These are phyloP conservation scores for Scenedesmus sp. DNA, from an alignment of 163 green algal genomes.

Conservation along the genomic window DNA sequence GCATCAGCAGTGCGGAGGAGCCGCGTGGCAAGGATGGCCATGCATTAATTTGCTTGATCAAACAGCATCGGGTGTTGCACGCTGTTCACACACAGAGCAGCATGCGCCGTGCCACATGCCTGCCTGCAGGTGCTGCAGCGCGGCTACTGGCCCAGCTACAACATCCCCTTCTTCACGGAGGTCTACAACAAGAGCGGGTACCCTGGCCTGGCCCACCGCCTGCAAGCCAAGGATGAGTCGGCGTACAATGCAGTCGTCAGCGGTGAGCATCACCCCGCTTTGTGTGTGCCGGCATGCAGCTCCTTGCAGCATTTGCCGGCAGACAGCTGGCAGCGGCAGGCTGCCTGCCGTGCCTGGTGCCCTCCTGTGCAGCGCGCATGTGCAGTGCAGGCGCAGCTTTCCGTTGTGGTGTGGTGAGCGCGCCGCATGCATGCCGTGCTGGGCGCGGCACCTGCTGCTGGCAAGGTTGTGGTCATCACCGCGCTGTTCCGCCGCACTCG, in stretches of 20 bases:
- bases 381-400: too few species aligned
- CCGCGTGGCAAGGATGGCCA: too few species aligned
- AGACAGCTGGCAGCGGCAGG: neutral
- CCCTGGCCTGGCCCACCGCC: neutral
- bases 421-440: neutral
- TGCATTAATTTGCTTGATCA: too few species aligned
- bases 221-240: neutral
- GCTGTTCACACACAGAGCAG: too few species aligned
- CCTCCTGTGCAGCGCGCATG: too few species aligned
- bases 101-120: neutral
- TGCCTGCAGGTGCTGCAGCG: conserved; percentile 64
- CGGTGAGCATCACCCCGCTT: neutral
- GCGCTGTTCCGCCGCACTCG: too few species aligned
- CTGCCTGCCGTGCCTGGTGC: neutral
- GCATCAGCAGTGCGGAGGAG: too few species aligned
- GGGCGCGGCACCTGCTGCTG: neutral
- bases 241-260: conserved; percentile 9
- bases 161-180: conserved; percentile 78
- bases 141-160: conserved; percentile 81
- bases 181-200: conserved; percentile 61
- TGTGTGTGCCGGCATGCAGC: neutral
- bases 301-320: neutral
- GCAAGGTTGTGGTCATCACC: neutral
- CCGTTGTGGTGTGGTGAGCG: neutral
- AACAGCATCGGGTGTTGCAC: too few species aligned